Conservation (phyloP, 1,139 yeast species). For the Hansenula anomala region DNA sequence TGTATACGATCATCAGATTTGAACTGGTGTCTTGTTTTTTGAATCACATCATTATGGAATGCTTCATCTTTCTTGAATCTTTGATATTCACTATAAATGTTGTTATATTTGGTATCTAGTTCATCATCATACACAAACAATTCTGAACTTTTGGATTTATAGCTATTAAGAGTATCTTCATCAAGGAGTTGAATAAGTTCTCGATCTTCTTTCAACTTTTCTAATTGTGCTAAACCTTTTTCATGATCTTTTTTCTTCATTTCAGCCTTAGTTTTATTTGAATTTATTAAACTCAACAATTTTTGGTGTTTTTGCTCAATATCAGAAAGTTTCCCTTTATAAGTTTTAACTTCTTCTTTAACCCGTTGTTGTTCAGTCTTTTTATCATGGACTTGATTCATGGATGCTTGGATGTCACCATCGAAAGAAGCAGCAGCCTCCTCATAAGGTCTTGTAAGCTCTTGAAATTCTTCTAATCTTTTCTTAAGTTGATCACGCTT, state of each 20-base stretch:
- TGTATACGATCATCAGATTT: slow-evolving; percentile 48
- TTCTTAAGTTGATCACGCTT: slow-evolving; percentile 38
- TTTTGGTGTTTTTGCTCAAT: slow-evolving; percentile 22
- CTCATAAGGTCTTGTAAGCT: slow-evolving; percentile 28
- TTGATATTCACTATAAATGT: not conserved
- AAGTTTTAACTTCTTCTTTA: slow-evolving; percentile 13
- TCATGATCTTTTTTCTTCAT: slow-evolving; percentile 23
- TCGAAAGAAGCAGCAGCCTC: slow-evolving; percentile 15
- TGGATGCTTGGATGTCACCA: slow-evolving; percentile 10
- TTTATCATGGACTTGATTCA: slow-evolving; percentile 10
- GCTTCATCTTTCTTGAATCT: slow-evolving; percentile 2
- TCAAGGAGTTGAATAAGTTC: slow-evolving; percentile 16
- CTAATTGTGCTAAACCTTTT: slow-evolving; percentile 17
- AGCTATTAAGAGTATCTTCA: not conserved
- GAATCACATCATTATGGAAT: slow-evolving; percentile 4
- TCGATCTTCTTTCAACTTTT: slow-evolving; percentile 22
- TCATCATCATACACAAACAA: slow-evolving; percentile 16
- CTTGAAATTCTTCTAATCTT: slow-evolving; percentile 28
- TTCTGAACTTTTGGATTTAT: slow-evolving; percentile 18
- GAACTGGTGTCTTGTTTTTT: slow-evolving; percentile 27
- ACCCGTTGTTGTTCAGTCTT: slow-evolving; percentile 11
- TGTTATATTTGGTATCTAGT: not conserved
- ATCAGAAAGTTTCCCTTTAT: slow-evolving; percentile 20
- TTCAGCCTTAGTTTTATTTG: slow-evolving; percentile 8
- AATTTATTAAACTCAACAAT: slow-evolving; percentile 14